These are phyloP conservation scores for Pythium oligandrum DNA, from an alignment of 352 stramenopile genomes.

Conservation along the genomic window DNA sequence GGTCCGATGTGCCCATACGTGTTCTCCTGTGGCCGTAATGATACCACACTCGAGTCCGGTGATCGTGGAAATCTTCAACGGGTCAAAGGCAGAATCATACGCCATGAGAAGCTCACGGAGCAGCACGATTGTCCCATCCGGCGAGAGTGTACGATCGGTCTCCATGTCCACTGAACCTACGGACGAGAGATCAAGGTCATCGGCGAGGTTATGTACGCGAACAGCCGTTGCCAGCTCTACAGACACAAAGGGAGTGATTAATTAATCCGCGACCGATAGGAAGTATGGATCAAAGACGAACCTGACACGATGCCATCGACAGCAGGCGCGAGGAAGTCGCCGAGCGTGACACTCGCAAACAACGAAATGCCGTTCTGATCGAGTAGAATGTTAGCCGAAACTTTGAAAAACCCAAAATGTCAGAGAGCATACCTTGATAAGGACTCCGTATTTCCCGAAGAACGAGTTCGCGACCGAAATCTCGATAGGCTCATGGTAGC, in stretches of 20 bases:
- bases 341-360: background rate
- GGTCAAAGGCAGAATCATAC: constrained; percentile 8
- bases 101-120: constrained; percentile 13
- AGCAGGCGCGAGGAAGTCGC: too few species aligned
- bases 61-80: constrained; percentile 13
- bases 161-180: constrained; percentile 6
- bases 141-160: constrained; percentile 2
- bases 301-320: too few species aligned
- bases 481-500: constrained; percentile 9
- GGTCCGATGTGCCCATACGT: constrained; percentile 6
- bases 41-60: constrained; percentile 19
- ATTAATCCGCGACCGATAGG: too few species aligned
- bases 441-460: constrained; percentile 7
- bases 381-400: too few species aligned
- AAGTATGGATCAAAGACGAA: too few species aligned
- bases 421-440: constrained; percentile 9
- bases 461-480: constrained; percentile 2
- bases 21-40: constrained; percentile 1
- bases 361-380: constrained; percentile 5
- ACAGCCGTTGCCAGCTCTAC: background rate
- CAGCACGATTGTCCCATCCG: constrained; percentile 8
- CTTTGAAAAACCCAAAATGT: background rate
- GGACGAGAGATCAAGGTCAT: background rate
- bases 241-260: background rate
- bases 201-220: background rate